Percentiles rank a stretch among this genome's conserved stretches.
phyloP scores from a whole-genome alignment of 805 yeast genomes.

The Metschnikowia vanudenii region DNA sequence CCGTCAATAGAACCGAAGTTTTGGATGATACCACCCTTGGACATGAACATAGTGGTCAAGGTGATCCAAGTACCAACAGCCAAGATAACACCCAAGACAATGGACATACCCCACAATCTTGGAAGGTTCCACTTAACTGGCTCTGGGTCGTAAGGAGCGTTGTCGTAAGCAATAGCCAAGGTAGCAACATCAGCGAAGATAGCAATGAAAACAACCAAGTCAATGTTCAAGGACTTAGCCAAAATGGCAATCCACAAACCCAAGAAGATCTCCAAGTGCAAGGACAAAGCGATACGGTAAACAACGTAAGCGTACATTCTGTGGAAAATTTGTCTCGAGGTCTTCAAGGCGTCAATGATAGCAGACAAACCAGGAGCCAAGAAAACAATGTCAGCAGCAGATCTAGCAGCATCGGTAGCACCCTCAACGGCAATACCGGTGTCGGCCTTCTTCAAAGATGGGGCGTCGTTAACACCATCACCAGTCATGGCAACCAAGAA shows the following conservation, averaged over 20 bases:
- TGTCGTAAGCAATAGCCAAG: constrained; percentile 94
- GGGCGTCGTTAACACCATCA: constrained; percentile 99
- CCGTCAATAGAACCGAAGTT: constrained; percentile 94
- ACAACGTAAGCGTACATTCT: constrained; percentile 98
- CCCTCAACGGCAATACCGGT: constrained; percentile 97
- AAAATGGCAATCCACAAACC: constrained; percentile 97
- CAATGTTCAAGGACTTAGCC: constrained; percentile 81
- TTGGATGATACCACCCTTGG: constrained; percentile 91
- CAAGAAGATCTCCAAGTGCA: constrained; percentile 90
- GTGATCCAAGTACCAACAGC: constrained; percentile 95
- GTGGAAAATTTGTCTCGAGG: constrained; percentile 95
- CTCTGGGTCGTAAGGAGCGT: constrained; percentile 89
- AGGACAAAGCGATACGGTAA: constrained; percentile 94
- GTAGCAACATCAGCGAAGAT: constrained; percentile 97
- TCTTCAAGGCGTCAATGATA: constrained; percentile 87
- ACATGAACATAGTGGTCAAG: constrained; percentile 88
- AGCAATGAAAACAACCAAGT: constrained; percentile 93
- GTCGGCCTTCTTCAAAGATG: constrained; percentile 87
- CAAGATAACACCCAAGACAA: constrained; percentile 77
- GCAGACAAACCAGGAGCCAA: constrained; percentile 94
- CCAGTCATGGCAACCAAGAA: constrained; percentile 99
- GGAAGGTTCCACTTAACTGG: constrained; percentile 98
- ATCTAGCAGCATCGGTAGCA: constrained; percentile 95
- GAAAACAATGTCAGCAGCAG: constrained; percentile 95
- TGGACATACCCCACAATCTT: constrained; percentile 96